These are phyloP conservation scores for Daldinia loculata DNA, from an alignment of 495 filamentous ascomycete species.

Conservation along the genomic window DNA sequence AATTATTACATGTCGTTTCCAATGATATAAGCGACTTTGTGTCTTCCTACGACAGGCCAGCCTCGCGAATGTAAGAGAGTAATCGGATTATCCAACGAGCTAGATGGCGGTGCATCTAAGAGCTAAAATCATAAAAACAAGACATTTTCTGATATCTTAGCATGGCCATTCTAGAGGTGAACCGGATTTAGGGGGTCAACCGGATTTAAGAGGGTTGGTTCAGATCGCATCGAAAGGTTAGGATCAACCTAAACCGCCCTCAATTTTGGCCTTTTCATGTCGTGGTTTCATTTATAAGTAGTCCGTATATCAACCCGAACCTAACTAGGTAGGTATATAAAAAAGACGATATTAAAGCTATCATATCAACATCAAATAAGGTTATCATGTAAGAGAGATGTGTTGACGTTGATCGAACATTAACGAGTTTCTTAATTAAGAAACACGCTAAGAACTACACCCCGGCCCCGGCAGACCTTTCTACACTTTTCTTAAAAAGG, in stretches of 20 bases:
- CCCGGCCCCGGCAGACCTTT: conserved; percentile 6
- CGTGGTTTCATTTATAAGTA: background rate
- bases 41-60: conserved; percentile 13
- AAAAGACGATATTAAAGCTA: background rate
- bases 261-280: too few species aligned
- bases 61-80: background rate
- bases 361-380: background rate
- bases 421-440: background rate
- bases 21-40: conserved; percentile 7
- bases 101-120: too few species aligned
- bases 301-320: background rate
- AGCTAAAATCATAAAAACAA: too few species aligned
- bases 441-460: background rate
- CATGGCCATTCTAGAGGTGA: too few species aligned
- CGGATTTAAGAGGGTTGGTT: too few species aligned
- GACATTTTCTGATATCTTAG: too few species aligned
- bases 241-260: too few species aligned
- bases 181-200: too few species aligned
- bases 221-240: too few species aligned
- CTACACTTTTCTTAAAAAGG: conserved; percentile 14
- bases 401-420: background rate
- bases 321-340: background rate
- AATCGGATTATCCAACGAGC: background rate
- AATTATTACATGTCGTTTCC: conserved; percentile 27
- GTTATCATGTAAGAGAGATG: background rate